Conservation (phyloP, 306 rosid species). For the Delonix regia region DNA sequence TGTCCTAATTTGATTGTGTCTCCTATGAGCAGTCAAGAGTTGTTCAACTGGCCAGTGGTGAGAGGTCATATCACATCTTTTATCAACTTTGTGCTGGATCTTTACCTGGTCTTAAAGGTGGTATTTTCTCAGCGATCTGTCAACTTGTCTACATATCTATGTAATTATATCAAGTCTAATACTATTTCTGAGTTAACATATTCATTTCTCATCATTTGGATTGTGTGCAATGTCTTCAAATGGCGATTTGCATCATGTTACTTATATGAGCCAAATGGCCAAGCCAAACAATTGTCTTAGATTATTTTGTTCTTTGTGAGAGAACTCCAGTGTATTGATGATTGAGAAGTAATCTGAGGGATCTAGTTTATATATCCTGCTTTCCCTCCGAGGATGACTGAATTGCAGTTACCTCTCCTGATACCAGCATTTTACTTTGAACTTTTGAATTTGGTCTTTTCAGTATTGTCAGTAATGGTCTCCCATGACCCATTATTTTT, state of each 20-base stretch:
- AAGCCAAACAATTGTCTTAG: background rate
- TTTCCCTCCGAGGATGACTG: constrained; percentile 4
- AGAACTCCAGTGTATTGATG: constrained; percentile 20
- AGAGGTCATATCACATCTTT: constrained; percentile 87
- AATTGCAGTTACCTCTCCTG: constrained; percentile 1
- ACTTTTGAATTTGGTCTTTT: constrained; percentile 4
- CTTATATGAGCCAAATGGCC: constrained; percentile 28
- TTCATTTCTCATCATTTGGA: constrained; percentile 19
- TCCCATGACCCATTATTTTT: constrained; percentile 13
- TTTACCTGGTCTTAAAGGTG: constrained; percentile 76
- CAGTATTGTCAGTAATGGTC: background rate
- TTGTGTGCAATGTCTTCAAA: constrained; percentile 22
- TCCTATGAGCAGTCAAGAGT: constrained; percentile 87
- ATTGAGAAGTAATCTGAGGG: background rate
- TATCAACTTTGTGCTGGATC: constrained; percentile 99
- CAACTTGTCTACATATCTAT: constrained; percentile 18
- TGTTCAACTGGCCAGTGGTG: constrained; percentile 66
- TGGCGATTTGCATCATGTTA: constrained; percentile 19
- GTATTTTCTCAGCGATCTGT: constrained; percentile 20
- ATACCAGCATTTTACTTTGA: background rate
- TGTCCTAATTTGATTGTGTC: constrained; percentile 40
- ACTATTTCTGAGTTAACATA: background rate
- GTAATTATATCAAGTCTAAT: background rate
- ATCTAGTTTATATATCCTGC: constrained; percentile 1
- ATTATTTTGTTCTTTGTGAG: constrained; percentile 11